phyloP scores from a whole-genome alignment of 495 filamentous ascomycete genomes.

The Aspergillus conjunctus region DNA sequence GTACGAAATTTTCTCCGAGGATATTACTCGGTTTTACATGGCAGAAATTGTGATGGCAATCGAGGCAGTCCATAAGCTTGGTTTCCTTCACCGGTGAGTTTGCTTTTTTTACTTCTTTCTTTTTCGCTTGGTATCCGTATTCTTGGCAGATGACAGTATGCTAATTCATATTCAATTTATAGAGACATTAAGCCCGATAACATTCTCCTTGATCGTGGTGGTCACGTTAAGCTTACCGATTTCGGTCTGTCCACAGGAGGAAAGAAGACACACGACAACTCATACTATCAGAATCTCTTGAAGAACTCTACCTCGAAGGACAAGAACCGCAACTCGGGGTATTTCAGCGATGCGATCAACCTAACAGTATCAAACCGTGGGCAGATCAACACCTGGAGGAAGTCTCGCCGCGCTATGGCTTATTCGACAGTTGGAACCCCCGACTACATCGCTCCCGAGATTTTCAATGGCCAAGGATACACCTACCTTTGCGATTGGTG shows the following conservation, averaged over 20 bases:
- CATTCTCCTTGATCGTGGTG: conserved; percentile 90
- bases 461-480: conserved; percentile 95
- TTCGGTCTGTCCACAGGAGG: conserved; percentile 98
- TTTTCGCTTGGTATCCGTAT: not conserved
- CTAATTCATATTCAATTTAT: conserved; percentile 21
- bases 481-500: conserved; percentile 98
- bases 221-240: conserved; percentile 98
- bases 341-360: conserved; percentile 94
- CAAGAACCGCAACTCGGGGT: conserved; percentile 78
- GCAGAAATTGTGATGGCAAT: conserved; percentile 97
- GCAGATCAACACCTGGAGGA: conserved; percentile 98
- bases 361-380: conserved; percentile 95
- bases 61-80: conserved; percentile 95
- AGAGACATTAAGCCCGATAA: conserved; percentile 99
- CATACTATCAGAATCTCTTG: conserved; percentile 96
- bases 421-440: conserved; percentile 98
- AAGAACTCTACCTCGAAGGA: conserved; percentile 73
- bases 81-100: conserved; percentile 94
- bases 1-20: conserved; percentile 98
- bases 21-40: conserved; percentile 99
- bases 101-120: not conserved
- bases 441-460: conserved; percentile 98
- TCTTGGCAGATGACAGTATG: not conserved
- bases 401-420: conserved; percentile 90
- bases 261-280: conserved; percentile 95